Evolutionary conservation across 192 early-diverging fungal species (phyloP), one percentile per base, ranked within the genome.

Genomic region (Mortierella alpina): DNA sequence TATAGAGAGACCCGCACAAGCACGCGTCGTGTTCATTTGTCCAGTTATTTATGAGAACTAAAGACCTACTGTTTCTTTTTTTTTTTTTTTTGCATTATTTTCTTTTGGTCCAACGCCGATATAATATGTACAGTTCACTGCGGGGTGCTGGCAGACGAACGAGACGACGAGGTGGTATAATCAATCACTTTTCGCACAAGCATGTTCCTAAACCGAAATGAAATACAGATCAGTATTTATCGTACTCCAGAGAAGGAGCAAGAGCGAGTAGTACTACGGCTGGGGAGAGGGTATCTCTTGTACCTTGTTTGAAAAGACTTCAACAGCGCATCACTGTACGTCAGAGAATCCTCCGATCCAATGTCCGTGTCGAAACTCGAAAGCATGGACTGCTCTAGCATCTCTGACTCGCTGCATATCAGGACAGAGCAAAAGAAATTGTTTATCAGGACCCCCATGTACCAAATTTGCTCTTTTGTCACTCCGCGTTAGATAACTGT

Each of bases 241-340:
- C 45, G 9, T 1, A 47, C 45, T 23, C 44, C 17, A 47, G n/a
- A 63, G 18, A 20, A 18, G 39, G 12, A 44, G 14, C 17, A 61
- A 44, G n/a, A 9, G 2, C n/a, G n/a, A 45, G n/a, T n/a, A n/a
- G n/a, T n/a, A n/a, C n/a, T n/a, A n/a, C n/a, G n/a, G n/a, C n/a
- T n/a, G n/a, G n/a, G n/a, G n/a, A n/a, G n/a, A n/a, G n/a, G n/a
- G n/a, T 54, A 42, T 52, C 1, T 15, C 15, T 47, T 15, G 13
- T 63, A 72, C 77, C 77, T 67, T 3, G 77, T 59, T 50, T 31
- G 62, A 50, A 72, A 80, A 5, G 77, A 80, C 23, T 68, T 71
- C 22, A 80, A 20, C 12, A 80, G 60, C 1, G 77, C 77, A 18
- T 80, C 70, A 22, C 70, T 68, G 52, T 80, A 60, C 1, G 47